Base-by-base conservation (phyloP, 2,329 filamentous ascomycete species). In the Helicocarpus griseus region DNA sequence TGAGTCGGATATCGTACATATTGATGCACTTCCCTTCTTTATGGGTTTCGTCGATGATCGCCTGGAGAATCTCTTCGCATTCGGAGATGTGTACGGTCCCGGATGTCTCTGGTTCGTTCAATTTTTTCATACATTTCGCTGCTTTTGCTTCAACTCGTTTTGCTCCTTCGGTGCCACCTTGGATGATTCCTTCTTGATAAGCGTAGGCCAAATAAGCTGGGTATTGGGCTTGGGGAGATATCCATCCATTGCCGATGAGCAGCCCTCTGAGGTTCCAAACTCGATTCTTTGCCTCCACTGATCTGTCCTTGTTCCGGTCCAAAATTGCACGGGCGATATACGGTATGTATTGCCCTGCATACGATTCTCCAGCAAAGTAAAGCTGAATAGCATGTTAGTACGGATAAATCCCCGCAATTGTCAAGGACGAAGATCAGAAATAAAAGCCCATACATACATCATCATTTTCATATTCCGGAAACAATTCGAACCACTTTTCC, bases 231-330 rank as follows among this genome's bases (percentile, higher is more conserved):
- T 75, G 74, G 1, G 91, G 90, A 2, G 90, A 87, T 49, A 98
- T 91, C 93, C 94, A 99, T 36, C 91, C 93, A 65, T 98, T 99
- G 50, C 94, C 94, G 55, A 99, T 97, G 33, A 98, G 68, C 19
- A 98, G 74, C 7, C 91, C 93, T 58, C 84, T 79, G 26, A 99
- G 72, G 48, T 85, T 85, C 93, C 91, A 98, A 24, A 72, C 65
- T 50, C 72, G 69, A 4, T 71, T 57, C n/a, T 60, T 58, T 2
- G 67, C 61, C 31, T 53, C 69, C 21, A 63, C 63, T 13, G 70
- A 68, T 5, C 55, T 49, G n/a, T 73, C 73, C 62, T 86, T 85
- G 73, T 98, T 98, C 54, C 89, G 87, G 45, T 89, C 83, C 53
- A 96, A 76, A 51, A 98, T 95, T 19, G 86, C 86, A 63, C 85